Percentiles rank a stretch among this genome's conserved stretches.
Conservation (phyloP, 2,329 filamentous ascomycete species). For the Pyricularia sp. region DNA sequence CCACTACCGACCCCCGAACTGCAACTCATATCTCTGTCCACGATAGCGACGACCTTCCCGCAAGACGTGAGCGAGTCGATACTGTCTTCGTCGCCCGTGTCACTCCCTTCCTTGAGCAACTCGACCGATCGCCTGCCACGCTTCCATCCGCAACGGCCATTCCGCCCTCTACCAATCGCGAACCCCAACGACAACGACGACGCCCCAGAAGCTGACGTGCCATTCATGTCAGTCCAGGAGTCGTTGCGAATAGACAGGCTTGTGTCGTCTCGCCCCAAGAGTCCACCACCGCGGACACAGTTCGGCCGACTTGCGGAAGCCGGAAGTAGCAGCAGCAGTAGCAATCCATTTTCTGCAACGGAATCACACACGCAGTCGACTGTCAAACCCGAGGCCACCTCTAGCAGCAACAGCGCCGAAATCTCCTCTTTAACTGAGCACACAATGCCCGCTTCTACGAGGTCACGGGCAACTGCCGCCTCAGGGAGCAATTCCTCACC, state of each 20-base stretch:
- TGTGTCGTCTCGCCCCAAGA: neutral
- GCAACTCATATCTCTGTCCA: neutral
- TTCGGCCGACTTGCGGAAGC: neutral
- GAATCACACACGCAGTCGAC: neutral
- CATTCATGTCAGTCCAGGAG: neutral
- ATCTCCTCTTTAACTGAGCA: neutral
- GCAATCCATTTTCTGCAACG: neutral
- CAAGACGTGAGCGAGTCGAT: neutral
- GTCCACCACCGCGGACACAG: neutral
- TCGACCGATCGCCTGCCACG: neutral
- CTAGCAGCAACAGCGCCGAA: neutral
- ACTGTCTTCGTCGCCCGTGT: neutral
- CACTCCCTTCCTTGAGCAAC: neutral
- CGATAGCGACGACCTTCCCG: neutral
- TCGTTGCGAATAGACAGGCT: neutral
- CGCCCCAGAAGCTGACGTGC: neutral
- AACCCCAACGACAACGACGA: neutral
- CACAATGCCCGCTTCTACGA: neutral
- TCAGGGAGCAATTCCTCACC: neutral
- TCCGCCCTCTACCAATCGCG: neutral
- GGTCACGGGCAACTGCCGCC: neutral
- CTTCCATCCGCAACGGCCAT: neutral
- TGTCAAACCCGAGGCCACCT: neutral
- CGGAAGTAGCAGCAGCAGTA: neutral
- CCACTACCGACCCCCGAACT: neutral